A percentile compares a stretch with the other conserved stretches of the same genome.
Evolutionary conservation across 148 eudicot genomes (phyloP).

Genomic region (Chenopodium berlandieri): DNA sequence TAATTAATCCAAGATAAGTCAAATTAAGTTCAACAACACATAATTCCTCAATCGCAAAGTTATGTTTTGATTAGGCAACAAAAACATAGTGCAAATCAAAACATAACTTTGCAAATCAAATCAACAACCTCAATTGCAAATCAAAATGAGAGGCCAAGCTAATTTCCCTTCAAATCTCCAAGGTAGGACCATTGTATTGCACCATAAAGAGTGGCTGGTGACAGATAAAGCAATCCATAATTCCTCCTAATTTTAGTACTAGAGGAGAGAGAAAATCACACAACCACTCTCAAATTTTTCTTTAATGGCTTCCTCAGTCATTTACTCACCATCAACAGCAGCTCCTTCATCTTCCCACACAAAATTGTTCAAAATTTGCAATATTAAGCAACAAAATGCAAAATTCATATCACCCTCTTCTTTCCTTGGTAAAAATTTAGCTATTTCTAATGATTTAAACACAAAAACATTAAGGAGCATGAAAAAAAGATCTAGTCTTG

Average conservation of each 20-base stretch:
- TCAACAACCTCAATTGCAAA: neutral
- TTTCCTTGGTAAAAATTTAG: constrained; percentile 24
- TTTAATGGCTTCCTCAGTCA: constrained; percentile 42
- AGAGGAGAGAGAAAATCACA: neutral
- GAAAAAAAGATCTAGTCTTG: constrained; percentile 13
- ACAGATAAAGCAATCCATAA: constrained; percentile 21
- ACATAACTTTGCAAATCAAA: neutral
- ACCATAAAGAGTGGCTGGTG: constrained; percentile 15
- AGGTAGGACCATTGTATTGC: constrained; percentile 12
- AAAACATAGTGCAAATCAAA: too few species aligned
- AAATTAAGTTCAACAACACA: too few species aligned
- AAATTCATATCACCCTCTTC: constrained; percentile 19
- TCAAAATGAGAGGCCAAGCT: neutral
- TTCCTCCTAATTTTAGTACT: neutral
- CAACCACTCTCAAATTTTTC: neutral
- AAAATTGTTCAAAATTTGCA: constrained; percentile 9
- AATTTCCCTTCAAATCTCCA: neutral
- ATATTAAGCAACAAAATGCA: constrained; percentile 8
- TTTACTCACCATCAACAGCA: constrained; percentile 29
- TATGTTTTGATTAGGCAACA: too few species aligned
- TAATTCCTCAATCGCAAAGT: too few species aligned
- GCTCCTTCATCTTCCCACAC: constrained; percentile 22
- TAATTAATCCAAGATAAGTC: too few species aligned
- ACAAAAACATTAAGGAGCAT: neutral
- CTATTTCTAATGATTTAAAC: neutral